phyloP scores from a whole-genome alignment of 805 yeast species.

The Torulaspora maleeae region DNA sequence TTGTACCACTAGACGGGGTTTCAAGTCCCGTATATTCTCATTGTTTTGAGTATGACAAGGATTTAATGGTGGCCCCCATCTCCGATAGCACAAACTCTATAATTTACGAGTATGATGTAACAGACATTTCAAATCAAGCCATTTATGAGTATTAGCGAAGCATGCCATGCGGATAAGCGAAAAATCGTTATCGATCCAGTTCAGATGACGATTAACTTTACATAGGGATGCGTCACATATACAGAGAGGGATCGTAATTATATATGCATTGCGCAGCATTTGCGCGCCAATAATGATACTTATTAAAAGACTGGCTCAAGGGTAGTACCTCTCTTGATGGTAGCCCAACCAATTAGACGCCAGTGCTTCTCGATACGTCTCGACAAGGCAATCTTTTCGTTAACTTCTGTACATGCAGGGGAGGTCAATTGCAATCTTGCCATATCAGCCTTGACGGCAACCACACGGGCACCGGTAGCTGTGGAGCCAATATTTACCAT shows the following conservation, averaged over 20 bases:
- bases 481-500: conserved; percentile 99
- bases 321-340: conserved; percentile 89
- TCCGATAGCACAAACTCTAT: too few species aligned
- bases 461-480: conserved; percentile 98
- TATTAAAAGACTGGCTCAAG: conserved; percentile 59
- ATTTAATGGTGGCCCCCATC: too few species aligned
- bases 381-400: conserved; percentile 96
- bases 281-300: conserved; percentile 11
- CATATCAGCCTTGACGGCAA: conserved; percentile 98
- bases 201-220: conserved; percentile 13
- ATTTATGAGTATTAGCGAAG: background rate
- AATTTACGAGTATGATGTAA: too few species aligned
- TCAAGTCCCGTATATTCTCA: too few species aligned
- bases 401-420: conserved; percentile 97
- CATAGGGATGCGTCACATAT: conserved; percentile 15
- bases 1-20: too few species aligned
- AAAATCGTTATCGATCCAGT: background rate
- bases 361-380: conserved; percentile 99
- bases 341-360: conserved; percentile 99
- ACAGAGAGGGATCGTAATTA: conserved; percentile 8
- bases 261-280: conserved; percentile 8
- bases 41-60: too few species aligned
- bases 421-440: conserved; percentile 94
- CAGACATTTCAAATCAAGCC: background rate
- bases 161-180: background rate